Evolutionary conservation across 2,329 filamentous ascomycete genomes (phyloP), one percentile per base, ranked within the genome.

Genomic region (Dryadomyces quercus-mongolicae): DNA sequence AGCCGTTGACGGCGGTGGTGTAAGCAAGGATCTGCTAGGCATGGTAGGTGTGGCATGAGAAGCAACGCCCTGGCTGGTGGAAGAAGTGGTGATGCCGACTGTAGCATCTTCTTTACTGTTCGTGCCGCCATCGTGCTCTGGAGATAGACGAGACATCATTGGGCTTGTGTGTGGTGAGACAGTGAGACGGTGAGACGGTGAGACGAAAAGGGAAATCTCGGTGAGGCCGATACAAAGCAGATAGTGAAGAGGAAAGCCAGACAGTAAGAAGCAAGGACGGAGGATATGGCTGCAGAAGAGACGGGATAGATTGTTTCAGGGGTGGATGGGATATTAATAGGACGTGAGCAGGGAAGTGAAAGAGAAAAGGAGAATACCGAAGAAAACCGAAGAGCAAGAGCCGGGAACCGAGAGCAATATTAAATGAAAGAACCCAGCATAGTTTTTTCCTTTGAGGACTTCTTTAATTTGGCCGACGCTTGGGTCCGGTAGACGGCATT

Each of bases 1-100:
- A 3, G 51, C 43, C 8, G 50, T 47, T 25, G 54, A 45, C 5
- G 54, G 55, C 18, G 57, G 57, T n/a, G 57, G 58, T 16, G 57
- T 55, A 7, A 54, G 49, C 51, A 57, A 53, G 13, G 49, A 49
- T 2, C 38, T 5, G 16, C n/a, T 4, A 16, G 15, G 10, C 10
- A 13, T 22, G 25, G n/a, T 18, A 7, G 45, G 5, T 12, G 12
- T 16, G 45, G 31, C 34, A 1, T 15, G 10, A 12, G 36, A 12
- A 40, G 36, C 7, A 4, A 31, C 25, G 4, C 4, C 8, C 25
- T 31, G 25, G 25, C 4, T 31, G 25, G 25, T 31, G 25, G 25
- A 4, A 8, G 25, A 4, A 8, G 25, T 31, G 25, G 4, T 8
- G 25, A 4, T 31, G 25, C 25, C 25, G n/a, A 31, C 25, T 31